Conservation (phyloP, 257 asterid genomes). For the Solanum ossicruentum region DNA sequence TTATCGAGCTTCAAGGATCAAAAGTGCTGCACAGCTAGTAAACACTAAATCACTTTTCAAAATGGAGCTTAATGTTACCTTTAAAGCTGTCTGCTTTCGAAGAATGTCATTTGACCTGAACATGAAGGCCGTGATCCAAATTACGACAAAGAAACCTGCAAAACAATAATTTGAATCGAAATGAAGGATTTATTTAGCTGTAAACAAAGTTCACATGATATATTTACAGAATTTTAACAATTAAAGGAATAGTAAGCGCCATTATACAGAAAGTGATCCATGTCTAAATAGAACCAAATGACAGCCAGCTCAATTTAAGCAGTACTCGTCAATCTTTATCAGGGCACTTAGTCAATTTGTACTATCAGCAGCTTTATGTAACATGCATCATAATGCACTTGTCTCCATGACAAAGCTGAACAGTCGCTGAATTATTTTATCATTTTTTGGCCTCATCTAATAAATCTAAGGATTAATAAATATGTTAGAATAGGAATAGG, state of each 20-base stretch:
- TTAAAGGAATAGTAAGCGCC: neutral
- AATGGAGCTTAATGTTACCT: slow-evolving; percentile 28
- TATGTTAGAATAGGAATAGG: no score
- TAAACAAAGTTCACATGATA: neutral
- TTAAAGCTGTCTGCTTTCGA: slow-evolving; percentile 88
- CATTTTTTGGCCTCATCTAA: neutral
- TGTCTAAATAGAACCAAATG: neutral
- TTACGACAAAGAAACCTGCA: slow-evolving; percentile 66
- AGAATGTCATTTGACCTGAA: slow-evolving; percentile 81
- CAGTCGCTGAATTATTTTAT: neutral
- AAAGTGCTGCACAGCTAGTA: neutral
- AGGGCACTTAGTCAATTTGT: neutral
- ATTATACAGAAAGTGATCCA: neutral
- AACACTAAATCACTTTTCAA: neutral
- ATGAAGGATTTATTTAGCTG: neutral
- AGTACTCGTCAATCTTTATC: neutral
- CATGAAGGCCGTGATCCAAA: slow-evolving; percentile 69
- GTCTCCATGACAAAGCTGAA: neutral
- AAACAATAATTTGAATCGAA: neutral
- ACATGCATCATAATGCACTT: neutral
- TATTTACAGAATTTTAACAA: neutral
- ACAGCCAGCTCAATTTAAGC: neutral
- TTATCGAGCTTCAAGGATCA: neutral
- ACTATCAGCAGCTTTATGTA: neutral
- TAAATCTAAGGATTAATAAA: no score